Evolutionary conservation across 768 basidiomycete genomes (phyloP).

Genomic region (Suillus decipiens): DNA sequence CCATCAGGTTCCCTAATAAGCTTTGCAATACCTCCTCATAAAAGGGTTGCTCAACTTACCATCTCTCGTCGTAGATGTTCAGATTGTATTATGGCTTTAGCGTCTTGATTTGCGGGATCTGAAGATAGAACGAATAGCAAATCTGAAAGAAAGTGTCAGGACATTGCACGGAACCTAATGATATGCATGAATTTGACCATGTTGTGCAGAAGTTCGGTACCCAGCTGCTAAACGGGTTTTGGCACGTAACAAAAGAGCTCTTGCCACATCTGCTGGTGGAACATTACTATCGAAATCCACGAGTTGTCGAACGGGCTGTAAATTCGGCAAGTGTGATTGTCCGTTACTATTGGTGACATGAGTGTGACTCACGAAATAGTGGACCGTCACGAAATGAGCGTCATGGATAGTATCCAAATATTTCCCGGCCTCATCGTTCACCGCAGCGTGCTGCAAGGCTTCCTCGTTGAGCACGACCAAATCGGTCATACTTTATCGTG

Average conservation of each 20-base stretch:
- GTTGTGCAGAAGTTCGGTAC: constrained; percentile 59
- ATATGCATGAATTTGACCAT: constrained; percentile 43
- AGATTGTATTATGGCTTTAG: constrained; percentile 58
- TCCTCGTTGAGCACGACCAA: not conserved
- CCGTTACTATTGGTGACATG: no score
- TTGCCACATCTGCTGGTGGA: constrained; percentile 51
- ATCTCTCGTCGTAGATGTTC: constrained; percentile 54
- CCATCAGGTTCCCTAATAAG: constrained; percentile 40
- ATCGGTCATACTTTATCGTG: not conserved
- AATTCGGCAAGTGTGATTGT: no score
- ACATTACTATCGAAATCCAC: no score
- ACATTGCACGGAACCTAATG: not conserved
- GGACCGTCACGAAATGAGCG: no score
- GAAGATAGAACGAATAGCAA: constrained; percentile 61
- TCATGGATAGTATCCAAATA: not conserved
- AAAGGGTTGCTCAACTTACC: constrained; percentile 35
- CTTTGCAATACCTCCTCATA: constrained; percentile 17
- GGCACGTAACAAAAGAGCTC: constrained; percentile 65
- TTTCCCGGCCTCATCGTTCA: not conserved
- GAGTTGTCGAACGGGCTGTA: no score
- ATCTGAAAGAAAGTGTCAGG: constrained; percentile 41
- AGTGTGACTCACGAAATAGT: no score
- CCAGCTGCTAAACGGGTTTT: constrained; percentile 61
- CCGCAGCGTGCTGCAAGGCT: constrained; percentile 4
- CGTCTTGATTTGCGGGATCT: constrained; percentile 73